phyloP scores from a whole-genome alignment of 768 basidiomycete species.

The Mycena belliarum region DNA sequence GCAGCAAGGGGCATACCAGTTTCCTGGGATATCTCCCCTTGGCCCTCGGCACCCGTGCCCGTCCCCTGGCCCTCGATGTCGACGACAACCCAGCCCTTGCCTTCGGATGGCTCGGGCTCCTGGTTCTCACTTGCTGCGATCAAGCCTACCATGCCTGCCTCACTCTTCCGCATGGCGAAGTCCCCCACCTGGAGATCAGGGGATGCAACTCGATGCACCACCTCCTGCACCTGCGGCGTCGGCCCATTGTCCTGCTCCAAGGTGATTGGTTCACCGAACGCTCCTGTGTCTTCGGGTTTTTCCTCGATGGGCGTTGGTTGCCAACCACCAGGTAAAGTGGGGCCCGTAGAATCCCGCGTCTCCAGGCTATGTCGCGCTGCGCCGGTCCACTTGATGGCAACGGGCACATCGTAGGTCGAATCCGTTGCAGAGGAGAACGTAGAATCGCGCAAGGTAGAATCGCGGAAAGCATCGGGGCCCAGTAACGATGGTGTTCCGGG shows the following conservation, averaged over 20 bases:
- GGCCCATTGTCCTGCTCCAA: constrained; percentile 29
- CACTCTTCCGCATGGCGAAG: constrained; percentile 55
- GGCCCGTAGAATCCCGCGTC: constrained; percentile 29
- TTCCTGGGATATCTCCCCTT: too few species aligned
- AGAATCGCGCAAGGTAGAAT: constrained; percentile 74
- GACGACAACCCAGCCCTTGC: constrained; percentile 66
- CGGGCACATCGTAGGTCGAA: constrained; percentile 50
- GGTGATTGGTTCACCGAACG: constrained; percentile 16
- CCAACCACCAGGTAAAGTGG: constrained; percentile 57
- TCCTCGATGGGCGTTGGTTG: constrained; percentile 55
- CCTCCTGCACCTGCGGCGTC: constrained; percentile 46
- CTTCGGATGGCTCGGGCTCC: constrained; percentile 31
- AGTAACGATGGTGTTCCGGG: constrained; percentile 44
- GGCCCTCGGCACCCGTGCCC: too few species aligned
- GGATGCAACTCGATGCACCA: constrained; percentile 49
- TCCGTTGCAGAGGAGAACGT: constrained; percentile 53
- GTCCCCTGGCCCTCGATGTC: constrained; percentile 58
- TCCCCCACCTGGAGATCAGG: constrained; percentile 53
- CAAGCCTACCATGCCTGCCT: constrained; percentile 59
- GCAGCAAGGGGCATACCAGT: too few species aligned
- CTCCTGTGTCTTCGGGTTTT: constrained; percentile 30
- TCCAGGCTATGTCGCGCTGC: constrained; percentile 6
- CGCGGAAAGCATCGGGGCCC: constrained; percentile 61
- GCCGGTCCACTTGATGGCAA: constrained; percentile 68
- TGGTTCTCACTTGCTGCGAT: constrained; percentile 36